These are phyloP conservation scores for Blastobotrys buckinghamii DNA, from an alignment of 1,139 yeast genomes.

Conservation along the genomic window DNA sequence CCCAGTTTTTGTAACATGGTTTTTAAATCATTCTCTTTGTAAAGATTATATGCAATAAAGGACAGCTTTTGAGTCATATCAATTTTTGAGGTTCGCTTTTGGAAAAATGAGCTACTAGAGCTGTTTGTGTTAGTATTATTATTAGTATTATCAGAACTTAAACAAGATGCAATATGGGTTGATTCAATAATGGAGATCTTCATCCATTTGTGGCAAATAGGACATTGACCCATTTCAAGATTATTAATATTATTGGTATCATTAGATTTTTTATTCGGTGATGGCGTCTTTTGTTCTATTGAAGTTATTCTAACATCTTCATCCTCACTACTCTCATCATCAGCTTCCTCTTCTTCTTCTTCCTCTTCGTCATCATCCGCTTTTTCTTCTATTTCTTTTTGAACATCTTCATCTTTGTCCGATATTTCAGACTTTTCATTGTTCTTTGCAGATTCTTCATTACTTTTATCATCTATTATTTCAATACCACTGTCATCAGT, in stretches of 20 bases:
- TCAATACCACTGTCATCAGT: background rate
- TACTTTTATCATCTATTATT: background rate
- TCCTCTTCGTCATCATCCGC: background rate
- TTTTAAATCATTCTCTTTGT: constrained; percentile 49
- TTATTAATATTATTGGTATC: constrained; percentile 1
- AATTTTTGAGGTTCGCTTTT: constrained; percentile 8
- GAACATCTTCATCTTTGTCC: constrained; percentile 9
- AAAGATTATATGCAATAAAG: constrained; percentile 13
- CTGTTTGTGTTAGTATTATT: too few species aligned
- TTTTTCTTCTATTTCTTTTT: constrained; percentile 3
- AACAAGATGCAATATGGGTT: constrained; percentile 66
- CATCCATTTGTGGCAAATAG: constrained; percentile 58
- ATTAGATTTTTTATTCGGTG: constrained; percentile 1
- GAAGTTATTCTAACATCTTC: constrained; percentile 11
- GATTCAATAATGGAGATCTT: constrained; percentile 54
- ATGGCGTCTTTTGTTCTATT: constrained; percentile 10
- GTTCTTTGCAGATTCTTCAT: background rate
- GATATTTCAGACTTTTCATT: background rate
- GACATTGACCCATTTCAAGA: constrained; percentile 42
- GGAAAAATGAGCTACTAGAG: constrained; percentile 4
- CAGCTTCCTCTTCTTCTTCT: background rate
- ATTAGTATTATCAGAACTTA: constrained; percentile 24
- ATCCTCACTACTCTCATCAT: constrained; percentile 7
- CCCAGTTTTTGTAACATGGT: constrained; percentile 51
- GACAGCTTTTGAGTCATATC: constrained; percentile 12